These are phyloP conservation scores for Planoprotostelium fungivorum DNA, from an alignment of 78 protist species.

Conservation along the genomic window DNA sequence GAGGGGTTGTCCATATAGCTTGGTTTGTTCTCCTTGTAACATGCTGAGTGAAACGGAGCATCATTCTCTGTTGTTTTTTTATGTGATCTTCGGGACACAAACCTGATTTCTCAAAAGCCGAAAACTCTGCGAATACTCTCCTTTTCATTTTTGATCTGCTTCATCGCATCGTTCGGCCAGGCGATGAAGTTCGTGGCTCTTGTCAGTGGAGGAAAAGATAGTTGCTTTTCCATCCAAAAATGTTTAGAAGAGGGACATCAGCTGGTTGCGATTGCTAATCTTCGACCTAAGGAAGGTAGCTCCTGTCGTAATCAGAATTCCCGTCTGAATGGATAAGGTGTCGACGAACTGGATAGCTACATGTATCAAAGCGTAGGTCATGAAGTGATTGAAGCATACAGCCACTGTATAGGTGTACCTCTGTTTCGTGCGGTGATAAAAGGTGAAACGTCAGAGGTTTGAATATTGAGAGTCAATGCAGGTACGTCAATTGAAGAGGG, in stretches of 20 bases:
- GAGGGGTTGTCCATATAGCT: too few species aligned
- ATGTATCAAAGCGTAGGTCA: slow-evolving; percentile 95
- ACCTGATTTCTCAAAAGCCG: too few species aligned
- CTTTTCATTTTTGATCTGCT: too few species aligned
- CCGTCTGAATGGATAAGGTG: not conserved
- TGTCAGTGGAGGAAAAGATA: slow-evolving; percentile 96
- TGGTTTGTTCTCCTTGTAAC: too few species aligned
- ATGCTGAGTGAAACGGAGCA: too few species aligned
- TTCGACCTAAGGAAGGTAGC: slow-evolving; percentile 40
- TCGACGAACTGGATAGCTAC: slow-evolving; percentile 89
- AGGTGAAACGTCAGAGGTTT: slow-evolving; percentile 6
- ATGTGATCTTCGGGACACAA: too few species aligned
- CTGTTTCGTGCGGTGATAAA: slow-evolving; percentile 40
- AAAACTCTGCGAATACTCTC: too few species aligned
- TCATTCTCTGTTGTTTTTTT: too few species aligned
- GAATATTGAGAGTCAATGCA: not conserved
- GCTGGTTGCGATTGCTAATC: slow-evolving; percentile 84
- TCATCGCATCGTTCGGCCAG: too few species aligned
- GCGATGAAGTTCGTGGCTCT: slow-evolving; percentile 85
- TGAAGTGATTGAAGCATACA: slow-evolving; percentile 43
- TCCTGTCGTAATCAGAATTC: not conserved
- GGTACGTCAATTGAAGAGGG: not conserved
- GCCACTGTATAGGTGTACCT: slow-evolving; percentile 75
- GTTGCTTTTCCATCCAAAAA: slow-evolving; percentile 47
- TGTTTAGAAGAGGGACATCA: slow-evolving; percentile 87